Evolutionary conservation across 225 moss, liverwort and hornwort genomes (phyloP).

Genomic region (Polytrichum formosum): DNA sequence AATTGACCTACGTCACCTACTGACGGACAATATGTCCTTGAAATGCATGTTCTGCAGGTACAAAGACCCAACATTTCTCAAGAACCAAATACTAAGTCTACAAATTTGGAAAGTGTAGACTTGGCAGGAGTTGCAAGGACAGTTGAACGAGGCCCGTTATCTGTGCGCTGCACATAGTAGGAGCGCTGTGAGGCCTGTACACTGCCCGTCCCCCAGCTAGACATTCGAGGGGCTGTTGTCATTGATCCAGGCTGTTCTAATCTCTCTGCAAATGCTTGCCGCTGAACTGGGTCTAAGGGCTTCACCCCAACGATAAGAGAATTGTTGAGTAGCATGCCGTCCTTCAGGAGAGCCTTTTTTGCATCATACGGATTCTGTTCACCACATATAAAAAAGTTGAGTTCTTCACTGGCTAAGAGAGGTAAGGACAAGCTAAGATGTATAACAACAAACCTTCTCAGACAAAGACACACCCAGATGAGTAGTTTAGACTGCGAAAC

Average conservation of each 20-base stretch:
- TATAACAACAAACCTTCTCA: too few relatives aligned
- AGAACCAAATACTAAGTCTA: slow-evolving; percentile 91
- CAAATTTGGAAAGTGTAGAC: slow-evolving; percentile 82
- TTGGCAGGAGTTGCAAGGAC: slow-evolving; percentile 87
- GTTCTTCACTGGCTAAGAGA: too few relatives aligned
- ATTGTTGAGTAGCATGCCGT: slow-evolving; percentile 85
- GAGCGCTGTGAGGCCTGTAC: slow-evolving; percentile 55
- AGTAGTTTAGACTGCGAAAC: too few relatives aligned
- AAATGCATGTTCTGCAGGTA: not conserved
- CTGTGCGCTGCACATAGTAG: slow-evolving; percentile 46
- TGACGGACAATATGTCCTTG: too few relatives aligned
- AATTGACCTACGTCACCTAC: too few relatives aligned
- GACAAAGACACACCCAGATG: too few relatives aligned
- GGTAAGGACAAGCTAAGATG: too few relatives aligned
- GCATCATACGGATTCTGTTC: slow-evolving; percentile 84
- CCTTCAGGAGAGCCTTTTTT: slow-evolving; percentile 82
- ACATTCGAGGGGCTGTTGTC: slow-evolving; percentile 49
- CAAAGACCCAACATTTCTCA: slow-evolving; percentile 16
- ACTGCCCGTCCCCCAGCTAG: slow-evolving; percentile 35
- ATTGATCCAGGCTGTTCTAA: slow-evolving; percentile 47
- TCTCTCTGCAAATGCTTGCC: slow-evolving; percentile 61
- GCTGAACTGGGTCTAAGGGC: slow-evolving; percentile 73
- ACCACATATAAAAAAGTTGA: not conserved
- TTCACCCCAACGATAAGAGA: slow-evolving; percentile 96
- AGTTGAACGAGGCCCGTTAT: slow-evolving; percentile 53